These are phyloP conservation scores for Clarireedia sp. DNA, from an alignment of 2,329 filamentous ascomycete genomes.

Conservation along the genomic window DNA sequence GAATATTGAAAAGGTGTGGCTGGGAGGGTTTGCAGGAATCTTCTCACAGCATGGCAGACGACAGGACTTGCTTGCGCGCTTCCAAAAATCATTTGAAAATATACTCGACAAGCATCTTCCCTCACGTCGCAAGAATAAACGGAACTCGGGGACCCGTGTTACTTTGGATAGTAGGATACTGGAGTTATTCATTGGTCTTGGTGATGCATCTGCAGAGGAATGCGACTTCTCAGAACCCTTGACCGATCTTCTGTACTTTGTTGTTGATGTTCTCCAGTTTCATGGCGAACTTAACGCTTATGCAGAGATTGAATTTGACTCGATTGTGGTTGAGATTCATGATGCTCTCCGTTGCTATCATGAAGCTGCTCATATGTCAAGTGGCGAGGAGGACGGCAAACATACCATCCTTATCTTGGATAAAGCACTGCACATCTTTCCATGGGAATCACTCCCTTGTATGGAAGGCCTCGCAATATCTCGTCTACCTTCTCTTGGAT, in stretches of 20 bases:
- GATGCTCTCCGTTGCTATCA: conserved; percentile 81
- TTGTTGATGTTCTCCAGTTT: conserved; percentile 93
- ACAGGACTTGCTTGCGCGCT: conserved; percentile 59
- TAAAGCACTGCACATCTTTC: conserved; percentile 82
- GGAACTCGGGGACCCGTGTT: conserved; percentile 36
- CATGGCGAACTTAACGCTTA: conserved; percentile 94
- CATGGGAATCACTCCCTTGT: conserved; percentile 92
- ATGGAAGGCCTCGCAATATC: conserved; percentile 73
- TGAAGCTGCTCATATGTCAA: conserved; percentile 33
- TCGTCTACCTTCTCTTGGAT: conserved; percentile 78
- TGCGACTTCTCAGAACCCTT: conserved; percentile 78
- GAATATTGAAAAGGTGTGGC: conserved; percentile 88
- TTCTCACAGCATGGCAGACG: conserved; percentile 67
- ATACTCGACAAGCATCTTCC: conserved; percentile 80
- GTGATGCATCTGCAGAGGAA: conserved; percentile 59
- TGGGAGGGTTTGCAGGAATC: conserved; percentile 91
- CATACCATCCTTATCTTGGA: conserved; percentile 90
- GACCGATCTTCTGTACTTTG: conserved; percentile 91
- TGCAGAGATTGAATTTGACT: conserved; percentile 93
- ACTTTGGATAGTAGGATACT: conserved; percentile 61
- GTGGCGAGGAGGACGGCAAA: conserved; percentile 32
- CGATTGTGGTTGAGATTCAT: conserved; percentile 78
- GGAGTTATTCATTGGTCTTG: conserved; percentile 82
- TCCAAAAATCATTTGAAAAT: conserved; percentile 68
- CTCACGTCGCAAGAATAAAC: conserved; percentile 62